Conservation (phyloP, 2,329 filamentous ascomycete species). For the Ilyonectria mors-panacis region DNA sequence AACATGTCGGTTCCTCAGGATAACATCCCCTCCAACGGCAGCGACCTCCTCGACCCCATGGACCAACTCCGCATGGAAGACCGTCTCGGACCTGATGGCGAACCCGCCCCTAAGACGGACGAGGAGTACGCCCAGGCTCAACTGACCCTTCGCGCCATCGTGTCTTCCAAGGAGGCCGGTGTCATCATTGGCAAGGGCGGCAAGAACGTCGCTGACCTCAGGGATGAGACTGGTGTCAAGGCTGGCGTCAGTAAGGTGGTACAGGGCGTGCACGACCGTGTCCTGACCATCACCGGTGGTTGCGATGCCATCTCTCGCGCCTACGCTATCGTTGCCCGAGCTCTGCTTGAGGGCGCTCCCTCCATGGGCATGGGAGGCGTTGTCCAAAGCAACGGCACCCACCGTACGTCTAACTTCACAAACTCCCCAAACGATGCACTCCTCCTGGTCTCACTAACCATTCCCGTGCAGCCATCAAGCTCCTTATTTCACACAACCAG, state of each 20-base stretch:
- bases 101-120: slow-evolving; percentile 89
- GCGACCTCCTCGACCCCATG: slow-evolving; percentile 72
- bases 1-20: slow-evolving; percentile 77
- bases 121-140: slow-evolving; percentile 96
- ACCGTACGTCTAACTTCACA: slow-evolving; percentile 73
- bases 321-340: slow-evolving; percentile 93
- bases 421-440: not conserved
- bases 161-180: slow-evolving; percentile 98
- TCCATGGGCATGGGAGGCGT: slow-evolving; percentile 97
- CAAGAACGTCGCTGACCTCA: slow-evolving; percentile 97
- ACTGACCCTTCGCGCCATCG: slow-evolving; percentile 95
- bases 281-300: slow-evolving; percentile 93
- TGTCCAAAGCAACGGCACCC: slow-evolving; percentile 88
- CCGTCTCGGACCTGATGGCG: slow-evolving; percentile 80
- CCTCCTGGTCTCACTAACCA: slow-evolving; percentile 32
- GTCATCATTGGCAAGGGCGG: slow-evolving; percentile 99
- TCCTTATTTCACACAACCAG: slow-evolving; percentile 99
- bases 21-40: slow-evolving; percentile 69
- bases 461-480: slow-evolving; percentile 82
- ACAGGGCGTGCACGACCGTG: slow-evolving; percentile 95
- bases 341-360: slow-evolving; percentile 92
- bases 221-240: slow-evolving; percentile 98
- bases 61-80: slow-evolving; percentile 78
- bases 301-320: slow-evolving; percentile 92
- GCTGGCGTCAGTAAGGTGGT: slow-evolving; percentile 99